Evolutionary conservation across 352 stramenopile species (phyloP).

Genomic region (Phytopythium chamaehyphon): DNA sequence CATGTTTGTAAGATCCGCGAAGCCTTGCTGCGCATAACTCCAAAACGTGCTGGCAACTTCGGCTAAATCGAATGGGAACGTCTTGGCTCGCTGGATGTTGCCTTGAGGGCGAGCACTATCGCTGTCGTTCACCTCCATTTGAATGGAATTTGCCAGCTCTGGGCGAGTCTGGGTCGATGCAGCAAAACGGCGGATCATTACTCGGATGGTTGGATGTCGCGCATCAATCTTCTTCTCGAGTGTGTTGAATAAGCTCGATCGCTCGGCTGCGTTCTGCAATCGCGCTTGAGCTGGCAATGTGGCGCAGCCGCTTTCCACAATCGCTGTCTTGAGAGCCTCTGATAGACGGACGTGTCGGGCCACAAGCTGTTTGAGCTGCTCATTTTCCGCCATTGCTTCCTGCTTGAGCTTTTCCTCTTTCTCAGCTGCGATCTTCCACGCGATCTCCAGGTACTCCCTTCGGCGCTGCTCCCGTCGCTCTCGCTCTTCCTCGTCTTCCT

Average conservation of each 20-base stretch:
- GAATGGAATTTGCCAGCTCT: neutral
- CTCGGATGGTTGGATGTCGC: neutral
- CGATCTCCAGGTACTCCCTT: neutral
- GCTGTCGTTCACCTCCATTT: neutral
- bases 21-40: neutral
- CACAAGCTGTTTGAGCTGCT: slow-evolving; percentile 7
- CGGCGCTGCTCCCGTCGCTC: neutral
- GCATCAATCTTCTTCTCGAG: neutral
- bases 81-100: slow-evolving; percentile 5
- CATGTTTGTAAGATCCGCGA: neutral
- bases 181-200: neutral
- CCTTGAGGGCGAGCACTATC: neutral
- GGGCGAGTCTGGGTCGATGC: too few relatives aligned
- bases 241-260: neutral
- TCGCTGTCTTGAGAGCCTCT: slow-evolving; percentile 1
- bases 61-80: neutral
- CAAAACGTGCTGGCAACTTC: neutral
- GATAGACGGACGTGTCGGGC: neutral
- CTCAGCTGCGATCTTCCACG: slow-evolving; percentile 1
- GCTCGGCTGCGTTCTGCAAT: neutral
- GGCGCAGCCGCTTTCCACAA: neutral
- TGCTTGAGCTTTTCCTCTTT: slow-evolving; percentile 7
- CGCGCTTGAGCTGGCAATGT: neutral
- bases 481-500: neutral
- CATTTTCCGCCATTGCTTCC: slow-evolving; percentile 2